Conservation (phyloP, 1,284 basidiomycete genomes). For the Pseudozyma pruni region DNA sequence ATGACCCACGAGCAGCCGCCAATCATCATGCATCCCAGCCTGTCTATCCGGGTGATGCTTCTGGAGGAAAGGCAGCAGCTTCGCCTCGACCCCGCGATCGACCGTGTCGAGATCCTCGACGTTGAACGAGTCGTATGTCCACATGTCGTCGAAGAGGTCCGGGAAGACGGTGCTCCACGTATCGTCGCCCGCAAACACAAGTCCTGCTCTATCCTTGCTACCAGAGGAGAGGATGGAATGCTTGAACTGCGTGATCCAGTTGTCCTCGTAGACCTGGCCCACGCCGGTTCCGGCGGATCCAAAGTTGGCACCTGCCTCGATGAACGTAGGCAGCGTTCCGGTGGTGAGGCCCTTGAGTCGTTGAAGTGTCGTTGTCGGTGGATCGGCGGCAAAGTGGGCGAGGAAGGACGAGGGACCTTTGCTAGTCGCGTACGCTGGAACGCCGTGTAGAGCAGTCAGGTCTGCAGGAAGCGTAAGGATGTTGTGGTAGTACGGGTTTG, state of each 20-base stretch:
- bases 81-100: constrained; percentile 84
- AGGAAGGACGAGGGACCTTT: constrained; percentile 76
- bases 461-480: constrained; percentile 81
- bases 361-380: constrained; percentile 94
- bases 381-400: constrained; percentile 89
- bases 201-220: constrained; percentile 18
- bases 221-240: constrained; percentile 36
- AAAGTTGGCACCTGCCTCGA: constrained; percentile 93
- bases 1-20: constrained; percentile 90
- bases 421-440: constrained; percentile 6
- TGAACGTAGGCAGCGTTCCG: constrained; percentile 93
- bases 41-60: constrained; percentile 28
- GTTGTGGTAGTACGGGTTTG: constrained; percentile 78
- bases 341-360: constrained; percentile 95
- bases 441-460: constrained; percentile 70
- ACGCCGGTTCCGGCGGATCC: constrained; percentile 71
- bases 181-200: constrained; percentile 91
- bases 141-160: constrained; percentile 77
- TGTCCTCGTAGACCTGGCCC: constrained; percentile 81
- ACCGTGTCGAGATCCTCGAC: constrained; percentile 98
- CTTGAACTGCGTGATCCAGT: constrained; percentile 71
- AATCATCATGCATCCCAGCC: constrained; percentile 62
- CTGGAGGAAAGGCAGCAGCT: constrained; percentile 83
- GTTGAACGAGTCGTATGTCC: constrained; percentile 95
- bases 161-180: constrained; percentile 95